Base-by-base conservation (phyloP, 306 rosid genomes). In the Inga leiocalycina region DNA sequence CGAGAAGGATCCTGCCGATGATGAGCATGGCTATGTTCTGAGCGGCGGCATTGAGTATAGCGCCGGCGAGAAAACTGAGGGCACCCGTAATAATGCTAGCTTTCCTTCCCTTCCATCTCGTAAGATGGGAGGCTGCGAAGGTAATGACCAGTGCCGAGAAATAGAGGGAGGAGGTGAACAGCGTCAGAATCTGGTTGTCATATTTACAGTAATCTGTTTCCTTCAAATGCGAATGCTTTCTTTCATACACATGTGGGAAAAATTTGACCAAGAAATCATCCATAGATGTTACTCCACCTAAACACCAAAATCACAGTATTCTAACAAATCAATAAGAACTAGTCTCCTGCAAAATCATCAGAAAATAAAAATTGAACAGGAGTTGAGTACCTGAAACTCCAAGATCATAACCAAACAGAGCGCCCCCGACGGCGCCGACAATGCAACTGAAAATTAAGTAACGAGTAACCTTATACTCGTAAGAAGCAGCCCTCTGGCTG, bases 201-300 rank as follows among this genome's bases (percentile, higher is more conserved):
- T 85, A 92, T 88, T 92, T 92, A 68, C 96, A 90, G 87, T 90
- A 92, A 68, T 92, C 96, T 5, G 93, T 92, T 84, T 92, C 96
- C 19, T 77, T 17, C 19, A 52, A 46, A 19, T 75, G 78, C 19
- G 22, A 84, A 91, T 46, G 51, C 10, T 34, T 89, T 88, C 85
- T 92, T 86, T 80, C 90, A 52, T 86, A 86, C 9, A 90, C 87
- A 66, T 87, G 80, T 0, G 96, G 96, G 81, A 92, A 92, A 81
- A 92, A 92, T 20, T 92, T 83, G 77, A 79, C 66, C 68, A 92
- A 83, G 88, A 92, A 92, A 77, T 92, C 96, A 84, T 92, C 93
- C 96, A 92, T 92, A 74, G 96, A 88, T 67, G 96, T 92, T 41
- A 90, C 96, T 45, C 96, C 96, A 70, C 96, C 96, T 90, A 80